A percentile compares a stretch with the other conserved stretches of the same genome.
Conservation (phyloP, 1,284 basidiomycete species). For the Ganoderma meredithae region DNA sequence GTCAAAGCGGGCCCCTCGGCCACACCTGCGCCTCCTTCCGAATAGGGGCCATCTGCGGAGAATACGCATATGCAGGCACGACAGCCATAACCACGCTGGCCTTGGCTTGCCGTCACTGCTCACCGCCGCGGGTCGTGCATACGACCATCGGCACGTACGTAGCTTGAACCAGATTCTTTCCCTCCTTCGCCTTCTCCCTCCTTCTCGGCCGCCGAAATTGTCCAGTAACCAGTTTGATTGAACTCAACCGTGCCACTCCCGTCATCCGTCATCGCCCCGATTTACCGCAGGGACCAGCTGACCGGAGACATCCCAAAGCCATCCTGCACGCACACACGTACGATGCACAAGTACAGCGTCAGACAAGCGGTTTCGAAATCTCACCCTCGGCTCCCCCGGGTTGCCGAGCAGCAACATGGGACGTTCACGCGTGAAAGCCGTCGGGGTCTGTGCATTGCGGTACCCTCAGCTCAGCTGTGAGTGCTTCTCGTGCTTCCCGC, state of each 20-base stretch:
- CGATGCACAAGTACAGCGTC: neutral
- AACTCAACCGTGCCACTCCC: slow-evolving; percentile 5
- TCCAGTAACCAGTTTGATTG: neutral
- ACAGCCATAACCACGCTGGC: neutral
- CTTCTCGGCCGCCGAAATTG: slow-evolving; percentile 5
- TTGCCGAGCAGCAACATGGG: slow-evolving; percentile 17
- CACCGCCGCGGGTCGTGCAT: neutral
- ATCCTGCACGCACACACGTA: slow-evolving; percentile 1
- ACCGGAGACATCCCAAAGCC: neutral
- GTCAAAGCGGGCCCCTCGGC: slow-evolving; percentile 39
- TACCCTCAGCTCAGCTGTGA: neutral
- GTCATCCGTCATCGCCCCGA: neutral
- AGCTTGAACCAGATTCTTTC: neutral
- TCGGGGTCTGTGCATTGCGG: neutral
- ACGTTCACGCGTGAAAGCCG: slow-evolving; percentile 5
- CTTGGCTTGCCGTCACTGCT: neutral
- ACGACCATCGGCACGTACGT: neutral
- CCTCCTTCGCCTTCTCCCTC: neutral
- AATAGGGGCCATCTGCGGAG: neutral
- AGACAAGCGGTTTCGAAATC: neutral
- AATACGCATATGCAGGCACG: neutral
- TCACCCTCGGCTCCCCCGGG: slow-evolving; percentile 5
- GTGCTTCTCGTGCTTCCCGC: slow-evolving; percentile 5
- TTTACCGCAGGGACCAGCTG: slow-evolving; percentile 9
- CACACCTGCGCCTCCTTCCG: neutral